Evolutionary conservation across 257 asterid species (phyloP), one percentile per base, ranked within the genome.

Genomic region (Solanum verrucosum): DNA sequence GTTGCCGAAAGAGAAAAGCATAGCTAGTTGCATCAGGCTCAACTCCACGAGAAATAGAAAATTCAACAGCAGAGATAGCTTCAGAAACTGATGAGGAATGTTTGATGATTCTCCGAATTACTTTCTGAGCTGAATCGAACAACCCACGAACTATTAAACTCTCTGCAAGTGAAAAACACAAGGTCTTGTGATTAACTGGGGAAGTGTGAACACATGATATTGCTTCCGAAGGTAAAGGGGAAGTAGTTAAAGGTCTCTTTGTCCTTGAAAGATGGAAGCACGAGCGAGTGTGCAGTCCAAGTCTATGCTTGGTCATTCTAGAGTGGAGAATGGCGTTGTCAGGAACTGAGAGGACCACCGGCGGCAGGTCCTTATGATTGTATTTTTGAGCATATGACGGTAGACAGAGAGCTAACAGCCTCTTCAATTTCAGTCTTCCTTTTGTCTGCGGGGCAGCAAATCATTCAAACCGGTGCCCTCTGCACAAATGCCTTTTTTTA

Each of bases 101-200:
- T 3, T 71, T 91, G 42, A 94, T 88, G 52, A 93, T 90, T 87
- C 93, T 90, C 33, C 86, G 93, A 75, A 93, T 89, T 67, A 94
- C 92, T 88, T 87, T 89, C 88, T 87, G 94, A 49, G 94, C 94
- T 6, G 89, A 91, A 31, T 90, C 67, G 27, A 91, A 37, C 29
- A 91, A 88, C 56, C 97, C 96, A 15, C 94, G 92, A 82, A 87
- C 27, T 7, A 92, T 89, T 14, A 94, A 92, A 87, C 89, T 88
- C 44, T 92, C 92, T 49, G 87, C 93, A 31, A 90, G 46, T 9
- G 92, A 87, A 90, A 93, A 91, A 86, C 91, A 91, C 52, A 88
- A 86, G 37, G 86, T 85, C 87, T 87, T 92, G 52, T 78, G 94
- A 85, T 87, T 73, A 21, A 34, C 2, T 21, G 68, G 88, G 88